Evolutionary conservation across 768 basidiomycete species (phyloP).

Genomic region (Podaxis sp.): DNA sequence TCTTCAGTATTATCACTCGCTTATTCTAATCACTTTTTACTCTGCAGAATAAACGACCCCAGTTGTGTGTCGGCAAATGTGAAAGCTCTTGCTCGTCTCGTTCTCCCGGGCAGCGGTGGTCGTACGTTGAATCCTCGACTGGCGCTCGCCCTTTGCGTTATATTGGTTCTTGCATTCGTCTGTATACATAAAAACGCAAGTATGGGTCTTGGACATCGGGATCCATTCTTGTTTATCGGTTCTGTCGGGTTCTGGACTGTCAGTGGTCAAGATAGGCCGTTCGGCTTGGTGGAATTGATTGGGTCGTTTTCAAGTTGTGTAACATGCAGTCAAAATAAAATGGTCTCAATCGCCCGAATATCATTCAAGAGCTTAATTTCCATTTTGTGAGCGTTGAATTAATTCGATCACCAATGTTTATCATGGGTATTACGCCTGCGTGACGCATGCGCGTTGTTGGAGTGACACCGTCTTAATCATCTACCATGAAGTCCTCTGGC

Average conservation of each 20-base stretch:
- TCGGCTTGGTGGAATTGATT: background rate
- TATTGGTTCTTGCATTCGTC: slow-evolving; percentile 5
- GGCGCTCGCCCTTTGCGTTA: background rate
- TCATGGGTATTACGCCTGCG: no score
- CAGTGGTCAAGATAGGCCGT: background rate
- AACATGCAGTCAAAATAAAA: slow-evolving; percentile 1
- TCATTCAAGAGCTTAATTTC: no score
- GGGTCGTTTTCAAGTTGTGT: slow-evolving; percentile 6
- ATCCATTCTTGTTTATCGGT: background rate
- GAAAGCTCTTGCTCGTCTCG: slow-evolving; percentile 4
- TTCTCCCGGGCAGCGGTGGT: background rate
- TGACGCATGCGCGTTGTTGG: background rate
- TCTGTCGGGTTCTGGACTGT: background rate
- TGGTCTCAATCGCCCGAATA: background rate
- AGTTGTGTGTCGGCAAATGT: slow-evolving; percentile 5
- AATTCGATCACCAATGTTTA: no score
- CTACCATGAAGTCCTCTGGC: slow-evolving; percentile 21
- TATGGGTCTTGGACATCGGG: background rate
- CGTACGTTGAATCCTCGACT: background rate
- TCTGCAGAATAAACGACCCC: slow-evolving; percentile 33
- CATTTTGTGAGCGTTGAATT: no score
- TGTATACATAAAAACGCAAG: slow-evolving; percentile 4
- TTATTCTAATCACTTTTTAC: background rate
- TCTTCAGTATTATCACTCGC: background rate
- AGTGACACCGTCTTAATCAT: background rate